Conservation (phyloP, 768 basidiomycete species). For the Lactarius deliciosus region DNA sequence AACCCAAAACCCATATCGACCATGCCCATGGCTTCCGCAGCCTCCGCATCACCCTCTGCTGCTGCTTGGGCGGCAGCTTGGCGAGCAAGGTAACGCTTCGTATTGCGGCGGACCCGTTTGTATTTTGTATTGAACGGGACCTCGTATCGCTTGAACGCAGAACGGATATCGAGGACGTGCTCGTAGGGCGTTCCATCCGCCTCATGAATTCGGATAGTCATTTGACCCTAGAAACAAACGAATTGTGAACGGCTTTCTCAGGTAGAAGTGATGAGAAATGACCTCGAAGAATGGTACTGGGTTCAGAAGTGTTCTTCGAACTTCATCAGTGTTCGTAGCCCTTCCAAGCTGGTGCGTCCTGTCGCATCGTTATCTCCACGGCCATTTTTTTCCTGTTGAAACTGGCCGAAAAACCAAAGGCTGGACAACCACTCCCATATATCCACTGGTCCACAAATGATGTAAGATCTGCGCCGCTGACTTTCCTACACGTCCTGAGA, state of each 20-base stretch:
- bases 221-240: slow-evolving; percentile 65
- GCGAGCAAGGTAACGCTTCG: slow-evolving; percentile 91
- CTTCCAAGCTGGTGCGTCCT: slow-evolving; percentile 77
- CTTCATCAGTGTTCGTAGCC: slow-evolving; percentile 64
- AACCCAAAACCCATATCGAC: slow-evolving; percentile 92
- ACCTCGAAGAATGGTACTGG: slow-evolving; percentile 92
- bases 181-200: slow-evolving; percentile 99
- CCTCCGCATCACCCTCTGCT: slow-evolving; percentile 88
- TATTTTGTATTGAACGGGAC: slow-evolving; percentile 99
- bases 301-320: slow-evolving; percentile 63
- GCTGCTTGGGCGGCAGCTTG: slow-evolving; percentile 93
- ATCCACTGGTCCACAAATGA: slow-evolving; percentile 99
- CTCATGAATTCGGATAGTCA: slow-evolving; percentile 98
- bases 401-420: slow-evolving; percentile 83
- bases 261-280: slow-evolving; percentile 25
- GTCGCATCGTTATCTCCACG: slow-evolving; percentile 92
- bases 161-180: slow-evolving; percentile 91
- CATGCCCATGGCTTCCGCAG: slow-evolving; percentile 91
- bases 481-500: slow-evolving; percentile 87
- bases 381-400: slow-evolving; percentile 99
- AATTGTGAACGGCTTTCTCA: background rate
- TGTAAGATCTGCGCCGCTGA: slow-evolving; percentile 86
- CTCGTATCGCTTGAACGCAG: slow-evolving; percentile 88
- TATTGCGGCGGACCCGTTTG: slow-evolving; percentile 93
- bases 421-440: slow-evolving; percentile 93